Evolutionary conservation across 495 filamentous ascomycete genomes (phyloP).

Genomic region (Podospora tetraspora): DNA sequence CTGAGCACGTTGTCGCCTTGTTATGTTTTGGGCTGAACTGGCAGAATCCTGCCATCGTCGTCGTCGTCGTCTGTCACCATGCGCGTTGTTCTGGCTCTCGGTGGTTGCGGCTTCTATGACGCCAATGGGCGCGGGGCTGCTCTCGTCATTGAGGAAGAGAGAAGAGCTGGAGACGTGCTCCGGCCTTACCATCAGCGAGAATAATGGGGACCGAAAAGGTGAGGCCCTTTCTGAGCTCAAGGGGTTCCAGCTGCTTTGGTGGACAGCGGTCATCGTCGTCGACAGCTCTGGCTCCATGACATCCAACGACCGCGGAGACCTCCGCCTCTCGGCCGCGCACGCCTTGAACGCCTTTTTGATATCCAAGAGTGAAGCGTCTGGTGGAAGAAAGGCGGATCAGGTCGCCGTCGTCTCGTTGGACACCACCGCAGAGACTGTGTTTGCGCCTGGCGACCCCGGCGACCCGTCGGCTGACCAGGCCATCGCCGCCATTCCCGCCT

Average conservation of each 20-base stretch:
- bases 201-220: conserved; percentile 19
- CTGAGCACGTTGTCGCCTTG: background rate
- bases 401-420: conserved; percentile 30
- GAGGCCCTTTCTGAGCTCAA: background rate
- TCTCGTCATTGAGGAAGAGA: background rate
- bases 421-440: conserved; percentile 16
- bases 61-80: background rate
- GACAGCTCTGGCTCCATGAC: conserved; percentile 28
- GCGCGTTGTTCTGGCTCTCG: background rate
- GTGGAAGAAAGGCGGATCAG: conserved; percentile 22
- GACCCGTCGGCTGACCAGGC: conserved; percentile 12
- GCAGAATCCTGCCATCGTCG: no score
- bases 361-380: conserved; percentile 16
- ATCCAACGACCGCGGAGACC: conserved; percentile 22
- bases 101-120: background rate
- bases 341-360: conserved; percentile 27
- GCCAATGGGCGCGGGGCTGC: background rate
- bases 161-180: conserved; percentile 10
- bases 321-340: conserved; percentile 24
- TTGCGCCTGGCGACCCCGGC: conserved; percentile 28
- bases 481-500: conserved; percentile 8
- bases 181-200: conserved; percentile 25
- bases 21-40: no score
- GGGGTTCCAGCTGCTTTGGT: background rate
- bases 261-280: conserved; percentile 16